Evolutionary conservation across 2,329 filamentous ascomycete genomes (phyloP).

Genomic region (Diaporthe humulicola): DNA sequence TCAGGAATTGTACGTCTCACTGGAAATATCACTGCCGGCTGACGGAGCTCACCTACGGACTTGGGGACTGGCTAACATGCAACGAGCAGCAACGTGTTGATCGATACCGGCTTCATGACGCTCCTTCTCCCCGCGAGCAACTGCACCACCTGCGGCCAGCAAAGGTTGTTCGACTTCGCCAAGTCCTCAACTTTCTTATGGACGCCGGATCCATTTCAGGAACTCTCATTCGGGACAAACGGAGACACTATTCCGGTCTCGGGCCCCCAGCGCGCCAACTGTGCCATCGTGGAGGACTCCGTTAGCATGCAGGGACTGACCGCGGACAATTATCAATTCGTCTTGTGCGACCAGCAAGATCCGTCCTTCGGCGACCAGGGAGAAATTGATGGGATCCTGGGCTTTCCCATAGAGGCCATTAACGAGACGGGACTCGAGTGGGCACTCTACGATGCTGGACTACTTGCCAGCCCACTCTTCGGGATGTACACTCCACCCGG

Average conservation of each 20-base stretch:
- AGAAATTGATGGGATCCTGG: slow-evolving; percentile 38
- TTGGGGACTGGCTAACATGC: neutral
- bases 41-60: neutral
- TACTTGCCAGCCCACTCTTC: slow-evolving; percentile 46
- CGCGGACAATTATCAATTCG: slow-evolving; percentile 13
- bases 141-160: slow-evolving; percentile 35
- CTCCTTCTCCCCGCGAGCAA: slow-evolving; percentile 33
- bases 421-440: slow-evolving; percentile 43
- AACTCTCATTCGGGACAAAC: slow-evolving; percentile 25
- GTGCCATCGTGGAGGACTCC: slow-evolving; percentile 27
- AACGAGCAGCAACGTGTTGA: slow-evolving; percentile 32
- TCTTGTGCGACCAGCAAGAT: slow-evolving; percentile 35
- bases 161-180: slow-evolving; percentile 32
- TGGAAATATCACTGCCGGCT: too few relatives aligned
- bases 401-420: slow-evolving; percentile 28
- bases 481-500: slow-evolving; percentile 46
- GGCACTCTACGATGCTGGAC: slow-evolving; percentile 45
- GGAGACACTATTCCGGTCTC: slow-evolving; percentile 37
- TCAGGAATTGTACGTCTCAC: slow-evolving; percentile 28
- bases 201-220: neutral
- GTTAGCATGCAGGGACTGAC: slow-evolving; percentile 31
- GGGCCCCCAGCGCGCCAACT: neutral
- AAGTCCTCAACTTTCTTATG: slow-evolving; percentile 35
- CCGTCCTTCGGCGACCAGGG: slow-evolving; percentile 20
- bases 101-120: slow-evolving; percentile 35